Conservation (phyloP, 805 yeast genomes). For the Yarrowia yakushimensis region DNA sequence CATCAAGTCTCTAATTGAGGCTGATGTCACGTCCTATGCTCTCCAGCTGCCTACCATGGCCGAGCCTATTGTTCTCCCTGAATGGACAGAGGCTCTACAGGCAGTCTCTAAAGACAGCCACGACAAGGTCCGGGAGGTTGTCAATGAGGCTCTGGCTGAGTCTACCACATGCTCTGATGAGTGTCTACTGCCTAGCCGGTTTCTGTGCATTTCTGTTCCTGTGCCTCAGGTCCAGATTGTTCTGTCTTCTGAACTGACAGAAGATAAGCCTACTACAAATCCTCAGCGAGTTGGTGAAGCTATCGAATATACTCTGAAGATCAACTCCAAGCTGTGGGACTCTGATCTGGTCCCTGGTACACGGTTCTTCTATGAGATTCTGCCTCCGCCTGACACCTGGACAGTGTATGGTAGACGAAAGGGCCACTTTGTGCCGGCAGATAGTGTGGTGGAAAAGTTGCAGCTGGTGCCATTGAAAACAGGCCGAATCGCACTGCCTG, state of each 20-base stretch:
- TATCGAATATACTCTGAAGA: slow-evolving; percentile 9
- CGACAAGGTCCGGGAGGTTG: slow-evolving; percentile 6
- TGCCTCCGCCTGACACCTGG: slow-evolving; percentile 68
- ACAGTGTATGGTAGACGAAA: slow-evolving; percentile 67
- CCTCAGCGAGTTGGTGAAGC: not conserved
- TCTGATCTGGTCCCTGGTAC: slow-evolving; percentile 28
- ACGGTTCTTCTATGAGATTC: slow-evolving; percentile 47
- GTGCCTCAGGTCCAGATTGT: slow-evolving; percentile 25
- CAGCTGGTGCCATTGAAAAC: slow-evolving; percentile 66
- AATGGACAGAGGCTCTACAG: slow-evolving; percentile 2
- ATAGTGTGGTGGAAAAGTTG: slow-evolving; percentile 29
- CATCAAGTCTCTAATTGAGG: slow-evolving; percentile 25
- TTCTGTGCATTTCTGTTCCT: slow-evolving; percentile 18
- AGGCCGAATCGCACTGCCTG: slow-evolving; percentile 71
- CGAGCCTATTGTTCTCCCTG: slow-evolving; percentile 1
- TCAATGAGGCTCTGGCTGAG: slow-evolving; percentile 6
- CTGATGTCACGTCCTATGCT: slow-evolving; percentile 18
- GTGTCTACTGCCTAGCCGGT: not conserved
- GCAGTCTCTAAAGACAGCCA: slow-evolving; percentile 10
- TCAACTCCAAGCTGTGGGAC: slow-evolving; percentile 25
- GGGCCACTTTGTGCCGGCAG: slow-evolving; percentile 45
- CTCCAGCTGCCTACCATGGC: slow-evolving; percentile 25
- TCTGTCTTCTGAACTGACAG: slow-evolving; percentile 5
- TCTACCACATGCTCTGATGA: not conserved
- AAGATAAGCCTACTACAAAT: slow-evolving; percentile 9